Evolutionary conservation across 768 basidiomycete species (phyloP).

Genomic region (Hemileccinum rubropunctum): DNA sequence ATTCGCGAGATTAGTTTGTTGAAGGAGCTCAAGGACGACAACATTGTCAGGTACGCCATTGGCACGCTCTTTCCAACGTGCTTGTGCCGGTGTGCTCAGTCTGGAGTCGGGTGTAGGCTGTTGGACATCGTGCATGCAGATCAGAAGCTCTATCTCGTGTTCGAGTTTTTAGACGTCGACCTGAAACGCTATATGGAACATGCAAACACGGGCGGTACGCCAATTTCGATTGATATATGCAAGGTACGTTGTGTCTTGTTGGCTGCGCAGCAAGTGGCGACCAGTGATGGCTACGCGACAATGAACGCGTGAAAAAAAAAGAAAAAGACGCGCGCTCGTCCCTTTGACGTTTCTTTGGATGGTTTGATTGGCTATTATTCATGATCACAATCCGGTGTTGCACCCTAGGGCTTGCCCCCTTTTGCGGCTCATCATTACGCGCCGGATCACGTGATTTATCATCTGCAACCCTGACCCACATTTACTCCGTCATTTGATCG

Average conservation of each 20-base stretch:
- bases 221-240: slow-evolving; percentile 69
- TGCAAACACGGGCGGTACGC: slow-evolving; percentile 65
- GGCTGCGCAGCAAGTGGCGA: slow-evolving; percentile 2
- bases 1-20: slow-evolving; percentile 97
- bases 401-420: too few relatives aligned
- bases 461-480: neutral
- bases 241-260: slow-evolving; percentile 58
- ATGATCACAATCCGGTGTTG: neutral
- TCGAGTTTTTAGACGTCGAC: slow-evolving; percentile 96
- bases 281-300: neutral
- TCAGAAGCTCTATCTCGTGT: slow-evolving; percentile 95
- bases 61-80: neutral
- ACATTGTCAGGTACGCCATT: slow-evolving; percentile 87
- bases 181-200: slow-evolving; percentile 96
- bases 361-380: slow-evolving; percentile 1
- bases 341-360: slow-evolving; percentile 9
- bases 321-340: neutral
- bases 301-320: slow-evolving; percentile 17
- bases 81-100: slow-evolving; percentile 6
- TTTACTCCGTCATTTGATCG: too few relatives aligned
- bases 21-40: slow-evolving; percentile 95
- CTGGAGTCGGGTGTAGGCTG: slow-evolving; percentile 49
- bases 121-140: slow-evolving; percentile 97
- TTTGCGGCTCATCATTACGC: slow-evolving; percentile 9
- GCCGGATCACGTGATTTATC: slow-evolving; percentile 31